Evolutionary conservation across 2,329 filamentous ascomycete genomes (phyloP).

Genomic region (Colletotrichum sp.): DNA sequence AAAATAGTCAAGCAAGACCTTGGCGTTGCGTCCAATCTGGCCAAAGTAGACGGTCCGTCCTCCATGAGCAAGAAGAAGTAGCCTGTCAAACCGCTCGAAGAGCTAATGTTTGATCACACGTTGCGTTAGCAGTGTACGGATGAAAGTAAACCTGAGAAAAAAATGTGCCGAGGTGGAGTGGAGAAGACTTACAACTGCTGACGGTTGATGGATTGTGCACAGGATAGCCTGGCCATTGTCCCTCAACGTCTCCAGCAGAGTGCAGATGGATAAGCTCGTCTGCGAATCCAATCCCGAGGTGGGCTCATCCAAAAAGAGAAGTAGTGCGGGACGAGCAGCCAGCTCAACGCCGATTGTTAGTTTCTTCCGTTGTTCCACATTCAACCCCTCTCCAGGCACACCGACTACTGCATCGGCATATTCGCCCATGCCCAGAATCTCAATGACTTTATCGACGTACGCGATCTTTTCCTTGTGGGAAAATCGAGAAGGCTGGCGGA

Average conservation of each 20-base stretch:
- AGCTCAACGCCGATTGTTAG: constrained; percentile 80
- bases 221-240: constrained; percentile 55
- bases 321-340: constrained; percentile 74
- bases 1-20: constrained; percentile 62
- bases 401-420: constrained; percentile 75
- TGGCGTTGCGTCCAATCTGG: constrained; percentile 56
- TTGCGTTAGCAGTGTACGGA: not conserved
- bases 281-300: constrained; percentile 79
- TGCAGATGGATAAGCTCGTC: constrained; percentile 76
- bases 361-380: constrained; percentile 55
- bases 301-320: constrained; percentile 79
- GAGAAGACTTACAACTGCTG: constrained; percentile 33
- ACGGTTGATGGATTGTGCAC: constrained; percentile 58
- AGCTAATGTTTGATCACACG: constrained; percentile 31
- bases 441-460: constrained; percentile 34
- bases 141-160: not conserved
- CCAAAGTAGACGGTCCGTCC: constrained; percentile 65
- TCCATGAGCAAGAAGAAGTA: constrained; percentile 60
- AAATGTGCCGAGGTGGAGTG: fast-evolving
- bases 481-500: constrained; percentile 68
- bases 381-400: constrained; percentile 63
- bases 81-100: constrained; percentile 58
- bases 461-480: constrained; percentile 34
- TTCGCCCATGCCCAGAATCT: constrained; percentile 52
- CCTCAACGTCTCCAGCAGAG: constrained; percentile 70